These are phyloP conservation scores for Diphasiastrum complanatum DNA, from an alignment of 83 land plant species.

Conservation along the genomic window DNA sequence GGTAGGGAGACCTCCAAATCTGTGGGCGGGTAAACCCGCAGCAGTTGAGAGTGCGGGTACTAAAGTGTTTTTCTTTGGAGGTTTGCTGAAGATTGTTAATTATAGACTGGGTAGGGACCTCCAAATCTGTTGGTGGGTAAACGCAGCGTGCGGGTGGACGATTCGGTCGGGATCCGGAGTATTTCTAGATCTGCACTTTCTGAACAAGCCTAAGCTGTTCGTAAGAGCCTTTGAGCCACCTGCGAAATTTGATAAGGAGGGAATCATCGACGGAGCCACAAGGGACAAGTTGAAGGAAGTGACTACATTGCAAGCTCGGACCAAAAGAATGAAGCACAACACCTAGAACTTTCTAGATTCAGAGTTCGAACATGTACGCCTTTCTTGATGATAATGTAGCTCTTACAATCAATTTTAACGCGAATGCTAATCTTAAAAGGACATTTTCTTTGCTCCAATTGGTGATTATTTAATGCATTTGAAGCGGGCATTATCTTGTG, in stretches of 20 bases:
- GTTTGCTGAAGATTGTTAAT: constrained; percentile 68
- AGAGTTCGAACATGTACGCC: too few species aligned
- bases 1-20: too few species aligned
- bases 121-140: constrained; percentile 74
- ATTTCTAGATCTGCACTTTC: constrained; percentile 65
- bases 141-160: constrained; percentile 58
- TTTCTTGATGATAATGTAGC: too few species aligned
- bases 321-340: constrained; percentile 37
- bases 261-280: constrained; percentile 40
- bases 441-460: too few species aligned
- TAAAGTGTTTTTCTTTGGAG: too few species aligned
- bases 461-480: too few species aligned
- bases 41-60: too few species aligned
- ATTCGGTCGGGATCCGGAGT: constrained; percentile 62
- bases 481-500: too few species aligned
- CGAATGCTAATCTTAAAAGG: too few species aligned
- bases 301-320: constrained; percentile 37
- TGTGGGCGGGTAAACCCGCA: too few species aligned
- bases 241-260: constrained; percentile 49
- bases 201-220: constrained; percentile 66
- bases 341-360: too few species aligned
- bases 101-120: constrained; percentile 71
- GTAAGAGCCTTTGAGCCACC: constrained; percentile 51
- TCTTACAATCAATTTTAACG: too few species aligned
- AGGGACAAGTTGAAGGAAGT: constrained; percentile 34